Evolutionary conservation across 768 basidiomycete genomes (phyloP).

Genomic region (Serpula lacrymans): DNA sequence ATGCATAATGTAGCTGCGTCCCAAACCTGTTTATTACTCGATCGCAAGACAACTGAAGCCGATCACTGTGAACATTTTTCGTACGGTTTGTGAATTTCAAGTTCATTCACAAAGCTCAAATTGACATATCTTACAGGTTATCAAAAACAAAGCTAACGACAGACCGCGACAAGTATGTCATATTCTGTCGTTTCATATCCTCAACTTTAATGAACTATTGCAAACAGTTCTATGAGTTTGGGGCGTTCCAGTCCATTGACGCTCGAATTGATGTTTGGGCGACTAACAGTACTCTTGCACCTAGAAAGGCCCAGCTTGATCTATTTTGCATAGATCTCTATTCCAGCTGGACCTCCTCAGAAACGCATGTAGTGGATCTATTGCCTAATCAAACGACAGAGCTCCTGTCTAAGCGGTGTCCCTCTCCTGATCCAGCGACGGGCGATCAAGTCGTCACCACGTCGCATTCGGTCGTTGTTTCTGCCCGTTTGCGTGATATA

Average conservation of each 20-base stretch:
- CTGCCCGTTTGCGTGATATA: slow-evolving; percentile 21
- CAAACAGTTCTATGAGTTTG: slow-evolving; percentile 36
- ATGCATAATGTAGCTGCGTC: slow-evolving; percentile 7
- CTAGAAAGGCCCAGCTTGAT: slow-evolving; percentile 24
- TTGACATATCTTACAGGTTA: slow-evolving; percentile 21
- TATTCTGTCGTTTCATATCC: not conserved
- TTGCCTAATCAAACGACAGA: slow-evolving; percentile 41
- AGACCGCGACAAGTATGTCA: slow-evolving; percentile 27
- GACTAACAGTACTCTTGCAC: slow-evolving; percentile 31
- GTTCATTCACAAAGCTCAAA: slow-evolving; percentile 18
- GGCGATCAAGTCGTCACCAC: slow-evolving; percentile 8
- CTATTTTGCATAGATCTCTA: slow-evolving; percentile 33
- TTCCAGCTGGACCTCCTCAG: slow-evolving; percentile 22
- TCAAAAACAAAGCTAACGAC: slow-evolving; percentile 30
- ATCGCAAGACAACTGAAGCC: slow-evolving; percentile 42
- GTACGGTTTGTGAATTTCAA: slow-evolving; percentile 20
- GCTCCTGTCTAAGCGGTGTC: slow-evolving; percentile 26
- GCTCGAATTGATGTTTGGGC: slow-evolving; percentile 37
- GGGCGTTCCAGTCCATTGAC: slow-evolving; percentile 18
- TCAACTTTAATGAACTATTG: too few relatives aligned
- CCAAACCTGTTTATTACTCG: slow-evolving; percentile 34
- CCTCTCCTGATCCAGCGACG: slow-evolving; percentile 11
- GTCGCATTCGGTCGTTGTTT: slow-evolving; percentile 31
- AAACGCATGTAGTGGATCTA: slow-evolving; percentile 19
- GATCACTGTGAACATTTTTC: slow-evolving; percentile 37